Evolutionary conservation across 352 stramenopile species (phyloP), one percentile per base, ranked within the genome.

Genomic region (Globisporangium splendens): DNA sequence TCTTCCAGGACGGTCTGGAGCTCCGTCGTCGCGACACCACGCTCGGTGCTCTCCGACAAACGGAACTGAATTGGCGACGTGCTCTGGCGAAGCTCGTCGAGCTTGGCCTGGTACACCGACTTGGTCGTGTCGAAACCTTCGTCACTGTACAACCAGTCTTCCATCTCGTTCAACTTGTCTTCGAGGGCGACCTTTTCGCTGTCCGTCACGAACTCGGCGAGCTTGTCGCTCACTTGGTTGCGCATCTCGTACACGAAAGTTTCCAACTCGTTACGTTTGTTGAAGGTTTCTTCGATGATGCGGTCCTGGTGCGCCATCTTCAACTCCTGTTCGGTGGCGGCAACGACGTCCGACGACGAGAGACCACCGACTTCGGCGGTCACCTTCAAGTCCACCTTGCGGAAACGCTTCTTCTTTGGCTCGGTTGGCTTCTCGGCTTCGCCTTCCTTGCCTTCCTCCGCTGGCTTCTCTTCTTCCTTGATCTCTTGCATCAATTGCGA

Each of bases 191-290:
- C 62, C 69, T 93, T 93, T 74, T 98, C 96, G 47, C 81, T 72
- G n/a, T 89, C 66, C 21, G 94, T 95, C 54, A 93, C 90, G 70
- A 96, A 98, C 21, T 77, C 73, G 21, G 81, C 70, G 33, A 97
- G 80, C 57, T 80, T 78, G 61, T 92, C 86, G 62, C 75, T 74
- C 56, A 98, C 70, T 61, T 98, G 96, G 83, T 99, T 98, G 53
- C 97, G 92, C 96, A 99, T 98, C 69, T 96, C 89, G 79, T 99
- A 99, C 69, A 99, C 97, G 73, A 99, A 99, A 44, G 89, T 97
- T 73, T 99, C 98, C 31, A 99, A 83, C 70, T 99, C 97, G 75
- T 99, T 99, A 62, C 96, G 86, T 79, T 98, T 99, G 82, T 99
- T 98, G 54, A 96, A 88, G 22, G 97, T 99, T 75, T 99, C 96